These are phyloP conservation scores for Hypocreales sp. DNA, from an alignment of 2,329 filamentous ascomycete species.

Conservation along the genomic window DNA sequence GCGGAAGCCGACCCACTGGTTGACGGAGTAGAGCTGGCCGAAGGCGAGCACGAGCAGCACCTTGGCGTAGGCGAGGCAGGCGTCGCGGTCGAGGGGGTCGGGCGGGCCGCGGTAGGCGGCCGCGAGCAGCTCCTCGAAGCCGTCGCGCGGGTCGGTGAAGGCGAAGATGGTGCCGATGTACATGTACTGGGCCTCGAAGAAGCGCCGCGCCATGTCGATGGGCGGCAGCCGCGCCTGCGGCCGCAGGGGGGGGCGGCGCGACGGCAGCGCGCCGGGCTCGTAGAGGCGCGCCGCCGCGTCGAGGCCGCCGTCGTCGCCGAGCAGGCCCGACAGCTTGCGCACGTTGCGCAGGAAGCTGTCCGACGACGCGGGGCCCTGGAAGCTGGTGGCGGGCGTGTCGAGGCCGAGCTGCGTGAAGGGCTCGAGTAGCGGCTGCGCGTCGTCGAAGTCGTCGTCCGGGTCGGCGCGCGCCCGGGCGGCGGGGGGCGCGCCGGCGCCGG, in stretches of 20 bases:
- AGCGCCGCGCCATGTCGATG: slow-evolving; percentile 30
- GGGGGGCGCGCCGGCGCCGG: no score
- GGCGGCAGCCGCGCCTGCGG: slow-evolving; percentile 25
- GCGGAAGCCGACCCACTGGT: slow-evolving; percentile 35
- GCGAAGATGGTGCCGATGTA: slow-evolving; percentile 43
- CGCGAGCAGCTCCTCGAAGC: slow-evolving; percentile 28
- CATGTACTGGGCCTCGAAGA: slow-evolving; percentile 35
- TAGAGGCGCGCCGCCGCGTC: slow-evolving; percentile 17
- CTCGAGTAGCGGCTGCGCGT: slow-evolving; percentile 15
- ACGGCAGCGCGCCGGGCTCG: slow-evolving; percentile 17
- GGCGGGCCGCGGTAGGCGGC: slow-evolving; percentile 26
- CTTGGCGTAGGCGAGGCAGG: slow-evolving; percentile 34
- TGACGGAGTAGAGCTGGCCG: slow-evolving; percentile 40
- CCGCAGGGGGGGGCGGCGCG: slow-evolving; percentile 11
- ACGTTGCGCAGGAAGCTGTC: slow-evolving; percentile 22
- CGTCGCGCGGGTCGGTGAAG: slow-evolving; percentile 26
- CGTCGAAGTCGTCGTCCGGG: slow-evolving; percentile 14
- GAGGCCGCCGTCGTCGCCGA: slow-evolving; percentile 15
- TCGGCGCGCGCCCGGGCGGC: slow-evolving; percentile 7
- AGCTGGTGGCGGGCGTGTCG: slow-evolving; percentile 15
- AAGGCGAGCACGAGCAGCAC: slow-evolving; percentile 36
- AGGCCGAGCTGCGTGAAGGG: slow-evolving; percentile 19
- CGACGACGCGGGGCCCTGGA: slow-evolving; percentile 20
- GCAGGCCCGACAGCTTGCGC: slow-evolving; percentile 17
- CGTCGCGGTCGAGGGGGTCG: slow-evolving; percentile 25